Base-by-base conservation (phyloP, 2,329 filamentous ascomycete genomes). In the Sporothrix inflata region DNA sequence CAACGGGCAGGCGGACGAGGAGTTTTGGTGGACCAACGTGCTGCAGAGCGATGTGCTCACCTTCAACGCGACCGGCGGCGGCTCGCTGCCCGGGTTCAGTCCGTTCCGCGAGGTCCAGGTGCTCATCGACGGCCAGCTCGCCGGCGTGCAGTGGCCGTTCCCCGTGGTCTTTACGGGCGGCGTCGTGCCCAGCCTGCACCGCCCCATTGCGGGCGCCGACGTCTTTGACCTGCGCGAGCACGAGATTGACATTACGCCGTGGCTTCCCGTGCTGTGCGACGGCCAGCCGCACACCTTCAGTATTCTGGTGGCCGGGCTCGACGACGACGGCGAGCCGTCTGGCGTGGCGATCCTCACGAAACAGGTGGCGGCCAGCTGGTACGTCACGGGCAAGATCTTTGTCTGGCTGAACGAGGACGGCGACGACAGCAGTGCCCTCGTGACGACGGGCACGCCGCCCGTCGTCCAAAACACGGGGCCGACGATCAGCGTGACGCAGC, bases 11-110 rank as follows among this genome's bases (percentile, higher is more conserved):
- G 86, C 86, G 0, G 82, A 85, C 19, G 93, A 96, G 81, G 93
- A 97, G 79, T 95, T 95, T 77, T 97, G 93, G 92, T 96, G 92
- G 89, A 88, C 86, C 72, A 95, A 95, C 77, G 89, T 94, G 1
- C 86, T 91, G 1, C 85, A 90, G 57, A 87, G 87, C 11, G 86
- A 90, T 74, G 84, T 84, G 3, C 75, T 85, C 47, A 85, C 86
- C 3, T 95, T 94, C 78, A 83, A 85, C 4, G 79, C 81, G 7
- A 85, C 84, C 1, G 85, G 86, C 11, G 85, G 86, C 16, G 89
- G 88, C 14, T 81, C 82, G 1, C 83, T 94, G 0, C 88, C 88
- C 30, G 93, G 92, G 0, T 89, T 88, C 76, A 91, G 91, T 5
- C 89, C 92, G 0, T 95, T 92, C 79, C 89, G 93, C 27, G 93